Percentiles rank a stretch among this genome's conserved stretches.
phyloP scores from a whole-genome alignment of 257 asterid species.

The Petrea volubilis region DNA sequence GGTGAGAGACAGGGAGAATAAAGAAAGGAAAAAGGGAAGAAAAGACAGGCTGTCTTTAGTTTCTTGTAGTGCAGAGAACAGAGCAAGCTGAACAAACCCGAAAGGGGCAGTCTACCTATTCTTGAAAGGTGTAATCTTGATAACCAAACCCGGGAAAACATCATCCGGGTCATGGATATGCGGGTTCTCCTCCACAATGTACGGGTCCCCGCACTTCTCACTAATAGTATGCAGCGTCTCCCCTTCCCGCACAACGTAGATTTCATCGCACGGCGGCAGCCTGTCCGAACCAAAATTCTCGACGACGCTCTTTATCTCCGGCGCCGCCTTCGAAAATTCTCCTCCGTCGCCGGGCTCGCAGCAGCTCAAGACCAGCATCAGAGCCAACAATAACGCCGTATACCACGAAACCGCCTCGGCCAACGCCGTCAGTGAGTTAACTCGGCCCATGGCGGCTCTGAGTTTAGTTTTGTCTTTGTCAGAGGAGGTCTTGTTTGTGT shows the following conservation, averaged over 20 bases:
- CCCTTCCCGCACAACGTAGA: conserved; percentile 76
- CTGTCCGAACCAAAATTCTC: neutral
- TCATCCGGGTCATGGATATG: conserved; percentile 90
- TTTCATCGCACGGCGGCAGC: conserved; percentile 60
- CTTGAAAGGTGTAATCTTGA: conserved; percentile 67
- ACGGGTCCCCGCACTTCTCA: conserved; percentile 83
- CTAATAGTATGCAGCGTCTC: conserved; percentile 79
- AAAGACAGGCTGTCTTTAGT: neutral
- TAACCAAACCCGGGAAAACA: conserved; percentile 80
- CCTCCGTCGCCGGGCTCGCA: conserved; percentile 49
- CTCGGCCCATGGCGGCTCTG: conserved; percentile 31
- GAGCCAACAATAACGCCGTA: conserved; percentile 47
- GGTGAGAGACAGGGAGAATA: neutral
- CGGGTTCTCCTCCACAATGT: conserved; percentile 82
- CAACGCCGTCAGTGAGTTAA: conserved; percentile 33
- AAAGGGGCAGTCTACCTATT: conserved; percentile 7
- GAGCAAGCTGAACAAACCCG: neutral
- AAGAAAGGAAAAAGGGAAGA: neutral
- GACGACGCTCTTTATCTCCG: neutral
- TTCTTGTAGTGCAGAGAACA: neutral
- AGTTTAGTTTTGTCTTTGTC: neutral
- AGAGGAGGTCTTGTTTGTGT: neutral
- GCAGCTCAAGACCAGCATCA: conserved; percentile 58
- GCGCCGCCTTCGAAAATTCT: conserved; percentile 18
- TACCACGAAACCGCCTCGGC: conserved; percentile 66